Evolutionary conservation across 169 alveolate species (phyloP).

Genomic region (Plasmodium falciparum): DNA sequence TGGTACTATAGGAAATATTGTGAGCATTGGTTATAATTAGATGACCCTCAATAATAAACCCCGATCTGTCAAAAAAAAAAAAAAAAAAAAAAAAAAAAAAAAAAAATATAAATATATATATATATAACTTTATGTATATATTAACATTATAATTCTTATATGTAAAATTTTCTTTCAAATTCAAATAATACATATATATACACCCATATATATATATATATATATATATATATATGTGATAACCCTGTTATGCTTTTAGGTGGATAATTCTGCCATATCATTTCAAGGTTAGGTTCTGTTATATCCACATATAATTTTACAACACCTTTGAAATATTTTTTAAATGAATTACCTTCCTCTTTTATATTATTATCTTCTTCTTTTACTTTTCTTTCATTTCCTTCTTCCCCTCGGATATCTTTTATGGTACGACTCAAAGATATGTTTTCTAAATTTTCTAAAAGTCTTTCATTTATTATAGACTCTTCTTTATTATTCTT

Average conservation of each 20-base stretch:
- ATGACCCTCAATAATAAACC: constrained; percentile 84
- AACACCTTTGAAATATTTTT: constrained; percentile 80
- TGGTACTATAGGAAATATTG: constrained; percentile 88
- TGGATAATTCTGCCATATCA: constrained; percentile 89
- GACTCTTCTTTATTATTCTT: not conserved
- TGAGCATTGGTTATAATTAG: constrained; percentile 90
- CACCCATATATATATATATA: not conserved
- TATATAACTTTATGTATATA: too few relatives aligned
- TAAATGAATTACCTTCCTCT: constrained; percentile 21
- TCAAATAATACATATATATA: too few relatives aligned
- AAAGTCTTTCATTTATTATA: constrained; percentile 8
- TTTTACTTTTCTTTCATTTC: not conserved
- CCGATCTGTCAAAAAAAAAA: constrained; percentile 81
- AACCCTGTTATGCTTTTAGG: constrained; percentile 87
- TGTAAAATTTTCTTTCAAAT: too few relatives aligned
- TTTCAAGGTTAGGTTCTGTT: constrained; percentile 88
- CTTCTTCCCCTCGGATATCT: not conserved
- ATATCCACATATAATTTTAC: constrained; percentile 87
- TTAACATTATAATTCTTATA: too few relatives aligned
- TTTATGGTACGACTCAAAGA: not conserved
- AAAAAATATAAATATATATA: not conserved
- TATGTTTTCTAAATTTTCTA: not conserved
- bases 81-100: not conserved
- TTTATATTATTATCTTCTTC: not conserved
- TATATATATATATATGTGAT: not conserved